Percentiles rank a stretch among this genome's conserved stretches.
Evolutionary conservation across 2,329 filamentous ascomycete genomes (phyloP).

Genomic region (Neonectria ditissima): DNA sequence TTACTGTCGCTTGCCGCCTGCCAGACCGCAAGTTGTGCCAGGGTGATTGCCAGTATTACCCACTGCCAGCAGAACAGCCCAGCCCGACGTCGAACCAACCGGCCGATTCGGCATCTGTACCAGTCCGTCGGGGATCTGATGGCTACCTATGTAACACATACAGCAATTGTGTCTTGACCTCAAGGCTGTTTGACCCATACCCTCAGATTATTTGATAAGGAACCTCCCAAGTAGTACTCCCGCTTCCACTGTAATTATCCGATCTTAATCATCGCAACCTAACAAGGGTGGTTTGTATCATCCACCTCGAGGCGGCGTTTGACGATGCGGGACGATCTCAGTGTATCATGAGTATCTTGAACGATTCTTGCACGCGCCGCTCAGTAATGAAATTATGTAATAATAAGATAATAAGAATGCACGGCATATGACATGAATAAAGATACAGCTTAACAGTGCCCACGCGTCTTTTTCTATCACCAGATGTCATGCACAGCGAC

Average conservation of each 20-base stretch:
- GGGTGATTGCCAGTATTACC: neutral
- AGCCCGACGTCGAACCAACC: neutral
- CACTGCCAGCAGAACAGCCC: neutral
- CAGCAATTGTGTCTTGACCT: neutral
- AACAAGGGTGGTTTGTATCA: neutral
- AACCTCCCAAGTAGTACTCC: too few species aligned
- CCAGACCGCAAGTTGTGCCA: slow-evolving; percentile 22
- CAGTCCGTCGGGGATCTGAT: neutral
- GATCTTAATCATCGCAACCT: neutral
- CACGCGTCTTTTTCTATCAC: neutral
- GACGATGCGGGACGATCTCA: neutral
- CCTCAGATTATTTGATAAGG: too few species aligned
- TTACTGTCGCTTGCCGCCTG: neutral
- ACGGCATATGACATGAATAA: neutral
- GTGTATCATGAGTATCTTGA: neutral
- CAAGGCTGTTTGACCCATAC: neutral
- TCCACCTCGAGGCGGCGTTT: neutral
- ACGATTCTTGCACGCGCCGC: neutral
- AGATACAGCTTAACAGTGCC: neutral
- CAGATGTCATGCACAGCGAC: slow-evolving; percentile 1
- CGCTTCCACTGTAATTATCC: too few species aligned
- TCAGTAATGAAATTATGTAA: neutral
- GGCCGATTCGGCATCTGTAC: neutral
- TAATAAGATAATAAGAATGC: neutral
- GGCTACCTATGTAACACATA: neutral